These are phyloP conservation scores for Lactifluus volemus DNA, from an alignment of 768 basidiomycete genomes.

Conservation along the genomic window DNA sequence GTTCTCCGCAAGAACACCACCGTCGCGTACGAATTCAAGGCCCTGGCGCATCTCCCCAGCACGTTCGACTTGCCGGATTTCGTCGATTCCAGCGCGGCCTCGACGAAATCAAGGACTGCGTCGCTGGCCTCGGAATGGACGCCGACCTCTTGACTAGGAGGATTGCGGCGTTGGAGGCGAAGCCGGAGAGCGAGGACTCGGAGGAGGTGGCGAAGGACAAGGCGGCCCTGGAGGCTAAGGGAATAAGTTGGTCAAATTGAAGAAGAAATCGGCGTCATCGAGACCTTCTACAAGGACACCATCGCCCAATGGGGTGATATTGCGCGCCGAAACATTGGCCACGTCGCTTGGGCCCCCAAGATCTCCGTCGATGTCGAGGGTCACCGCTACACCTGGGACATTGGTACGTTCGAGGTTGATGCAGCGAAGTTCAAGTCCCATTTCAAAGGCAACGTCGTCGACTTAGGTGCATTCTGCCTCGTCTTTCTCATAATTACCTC, in stretches of 20 bases:
- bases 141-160: neutral
- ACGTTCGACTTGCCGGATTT: neutral
- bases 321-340: slow-evolving; percentile 22
- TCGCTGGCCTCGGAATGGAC: neutral
- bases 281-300: slow-evolving; percentile 22
- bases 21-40: slow-evolving; percentile 7
- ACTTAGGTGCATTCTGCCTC: slow-evolving; percentile 26
- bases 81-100: neutral
- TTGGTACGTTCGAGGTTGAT: slow-evolving; percentile 25
- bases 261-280: slow-evolving; percentile 13
- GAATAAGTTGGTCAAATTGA: neutral
- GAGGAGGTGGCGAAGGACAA: neutral
- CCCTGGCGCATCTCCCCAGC: neutral
- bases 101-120: neutral
- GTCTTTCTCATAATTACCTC: slow-evolving; percentile 14
- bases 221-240: neutral
- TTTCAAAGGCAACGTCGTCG: slow-evolving; percentile 27
- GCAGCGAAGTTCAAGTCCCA: slow-evolving; percentile 21
- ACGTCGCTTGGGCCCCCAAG: slow-evolving; percentile 21
- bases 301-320: slow-evolving; percentile 22
- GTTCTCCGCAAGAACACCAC: slow-evolving; percentile 25
- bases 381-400: slow-evolving; percentile 23
- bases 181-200: neutral
- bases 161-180: neutral
- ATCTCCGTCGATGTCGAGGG: slow-evolving; percentile 21